Evolutionary conservation across 805 yeast genomes (phyloP), one percentile per base, ranked within the genome.

Genomic region (Yueomyces sinensis): DNA sequence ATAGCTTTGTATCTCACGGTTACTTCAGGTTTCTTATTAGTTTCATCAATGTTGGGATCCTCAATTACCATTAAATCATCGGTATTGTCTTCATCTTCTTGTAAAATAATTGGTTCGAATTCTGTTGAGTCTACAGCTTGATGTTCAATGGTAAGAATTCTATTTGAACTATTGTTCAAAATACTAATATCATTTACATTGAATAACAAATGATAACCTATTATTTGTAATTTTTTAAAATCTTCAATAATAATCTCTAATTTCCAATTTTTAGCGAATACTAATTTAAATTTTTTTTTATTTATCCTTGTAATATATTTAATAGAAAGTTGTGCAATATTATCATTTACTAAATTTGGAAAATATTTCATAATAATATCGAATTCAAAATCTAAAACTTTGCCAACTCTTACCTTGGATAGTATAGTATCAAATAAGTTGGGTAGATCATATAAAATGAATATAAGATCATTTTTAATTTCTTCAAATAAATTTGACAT

Each of bases 251-350:
- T 46, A 11, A 56, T 50, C 23, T 54, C 54, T 7, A 54, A 32
- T 29, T 47, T 52, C 61, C 61, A 56, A 27, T 50, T 44, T 1
- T 43, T 35, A 28, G 45, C 42, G 37, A 44, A 56, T 34, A 39
- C 46, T 17, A 54, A 31, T 28, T 45, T 49, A 34, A 49, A 52
- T 32, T 44, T 48, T 24, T 39, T 41, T 28, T 49, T 52, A 5
- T 47, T 41, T 7, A 47, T 23, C 34, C 56, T 44, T 9, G 52
- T 47, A n/a, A 54, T 40, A 4, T 49, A 41, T 6, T 37, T 34
- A 7, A 53, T 38, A 32, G 43, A 45, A 4, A 48, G 42, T 13
- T 38, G 27, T 9, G 41, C 9, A n/a, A 22, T 16, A 7, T 19
- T 31, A 13, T 18, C 28, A 2, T 27, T 16, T 9, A 32, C 32